Evolutionary conservation across 1,139 yeast species (phyloP), one percentile per base, ranked within the genome.

Genomic region (Geotrichum cucujoidarum): DNA sequence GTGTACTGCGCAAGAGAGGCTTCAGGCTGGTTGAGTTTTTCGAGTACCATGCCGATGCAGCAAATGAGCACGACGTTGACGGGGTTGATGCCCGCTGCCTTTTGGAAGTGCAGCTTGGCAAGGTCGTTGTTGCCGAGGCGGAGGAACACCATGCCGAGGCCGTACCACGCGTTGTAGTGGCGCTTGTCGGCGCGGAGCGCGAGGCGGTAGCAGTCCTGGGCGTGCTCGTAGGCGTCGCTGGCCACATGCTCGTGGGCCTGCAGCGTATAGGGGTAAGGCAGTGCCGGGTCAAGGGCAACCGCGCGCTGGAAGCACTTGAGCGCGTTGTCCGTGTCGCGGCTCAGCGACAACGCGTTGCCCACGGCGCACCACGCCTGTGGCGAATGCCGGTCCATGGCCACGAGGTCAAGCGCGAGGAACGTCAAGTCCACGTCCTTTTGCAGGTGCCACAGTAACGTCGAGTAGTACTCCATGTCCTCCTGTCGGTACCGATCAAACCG

Each of bases 121-220:
- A 81, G 80, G 40, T 77, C 80, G 59, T 81, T 81, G 59, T 88
- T 90, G 2, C 97, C 97, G 47, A 89, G 69, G 59, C 89, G 86
- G 64, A 89, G 76, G 64, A 84, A 86, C 35, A 90, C 95, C 95
- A 89, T 89, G 6, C 98, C 98, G 51, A 94, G 77, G 20, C 98
- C 98, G 61, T 92, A 94, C 61, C 92, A 80, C 0, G 98, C 97
- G 67, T 92, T 92, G 65, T 90, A 92, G 64, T 89, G 97, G 51
- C 92, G 75, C 43, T 83, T 75, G 60, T 92, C 95, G 40, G 82
- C 75, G 16, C 84, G 69, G 40, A 92, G 73, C 8, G 97, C 94
- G 53, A 76, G 73, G 35, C 97, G 70, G 73, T 89, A 94, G 54
- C 87, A 80, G 52, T 83, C 88, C 54, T 86, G 76, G 0, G 98